Base-by-base conservation (phyloP, 352 stramenopile species). In the Phytopythium vexans region DNA sequence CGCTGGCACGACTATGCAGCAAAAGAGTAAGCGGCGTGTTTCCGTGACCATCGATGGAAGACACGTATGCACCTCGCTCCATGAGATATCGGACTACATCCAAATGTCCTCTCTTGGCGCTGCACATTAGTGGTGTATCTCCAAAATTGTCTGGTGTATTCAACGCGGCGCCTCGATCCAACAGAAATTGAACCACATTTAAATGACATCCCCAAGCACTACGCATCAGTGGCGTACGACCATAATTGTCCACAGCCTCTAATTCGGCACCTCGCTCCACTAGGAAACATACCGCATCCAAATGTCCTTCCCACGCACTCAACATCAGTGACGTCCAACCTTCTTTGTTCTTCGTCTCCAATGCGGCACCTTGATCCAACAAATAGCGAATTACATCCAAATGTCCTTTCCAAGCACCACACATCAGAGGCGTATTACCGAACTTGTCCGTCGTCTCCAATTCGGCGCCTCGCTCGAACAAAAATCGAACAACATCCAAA, bases 311-410 rank as follows among this genome's bases (percentile, higher is more conserved):
- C 31, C 52, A 48, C 27, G 35, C 14, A n/a, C 42, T 43, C 8
- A 62, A 7, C 16, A n/a, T 2, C 12, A 62, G 31, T 4, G 56
- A 48, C 9, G 41, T 54, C 8, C 49, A 43, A 8, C 38, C 39
- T 6, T 48, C 49, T 7, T n/a, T 27, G 9, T 36, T 35, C n/a
- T 35, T 39, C 34, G 1, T 14, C 12, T 58, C 40, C 27, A 58
- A 48, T 16, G 34, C 14, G 3, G 49, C 49, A 8, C 32, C 38
- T 9, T 55, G 47, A 6, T 60, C 44, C 1, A 56, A 8, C 41
- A 64, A 52, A 15, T 59, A 35, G 6, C 27, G 43, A 15, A n/a
- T 44, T 21, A 64, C 45, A 15, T 64, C 51, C 4, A 54, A 9
- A 35, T 52, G 41, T 16, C 51, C 44, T 1, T 15, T 35, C 47